phyloP scores from a whole-genome alignment of 139 green algal genomes.

The Chlorella vulgaris region DNA sequence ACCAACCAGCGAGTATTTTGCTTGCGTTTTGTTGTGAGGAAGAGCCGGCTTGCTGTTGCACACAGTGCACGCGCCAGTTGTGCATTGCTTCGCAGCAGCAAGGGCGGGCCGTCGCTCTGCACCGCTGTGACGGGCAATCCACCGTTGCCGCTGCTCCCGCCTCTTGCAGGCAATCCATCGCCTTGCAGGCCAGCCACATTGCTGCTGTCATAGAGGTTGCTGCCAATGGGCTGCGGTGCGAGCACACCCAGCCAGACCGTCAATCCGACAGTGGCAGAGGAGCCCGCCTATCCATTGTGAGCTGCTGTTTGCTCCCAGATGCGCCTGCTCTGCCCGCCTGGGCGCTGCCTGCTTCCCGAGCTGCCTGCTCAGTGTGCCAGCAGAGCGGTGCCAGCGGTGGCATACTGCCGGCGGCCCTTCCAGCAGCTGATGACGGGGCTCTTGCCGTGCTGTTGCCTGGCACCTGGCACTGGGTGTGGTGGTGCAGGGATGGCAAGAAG shows the following conservation, averaged over 20 bases:
- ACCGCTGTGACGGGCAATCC: too few species aligned
- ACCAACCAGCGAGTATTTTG: too few species aligned
- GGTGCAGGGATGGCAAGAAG: constrained; percentile 26
- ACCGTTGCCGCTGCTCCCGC: not conserved
- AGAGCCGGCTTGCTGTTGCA: too few species aligned
- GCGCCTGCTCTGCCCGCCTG: not conserved
- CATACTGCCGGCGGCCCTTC: too few species aligned
- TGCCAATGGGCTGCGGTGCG: not conserved
- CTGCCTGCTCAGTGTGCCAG: not conserved
- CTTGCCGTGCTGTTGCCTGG: too few species aligned
- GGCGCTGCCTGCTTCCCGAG: too few species aligned
- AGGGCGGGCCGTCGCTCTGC: too few species aligned
- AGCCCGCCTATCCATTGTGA: not conserved
- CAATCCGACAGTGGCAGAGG: not conserved
- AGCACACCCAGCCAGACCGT: not conserved
- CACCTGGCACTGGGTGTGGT: not conserved
- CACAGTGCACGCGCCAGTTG: too few species aligned
- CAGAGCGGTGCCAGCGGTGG: too few species aligned
- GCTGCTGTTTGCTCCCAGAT: not conserved
- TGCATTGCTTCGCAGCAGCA: too few species aligned
- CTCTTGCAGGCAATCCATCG: not conserved
- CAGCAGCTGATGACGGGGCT: too few species aligned
- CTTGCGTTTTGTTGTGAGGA: too few species aligned
- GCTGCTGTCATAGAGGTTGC: not conserved
- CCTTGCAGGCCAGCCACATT: not conserved